A percentile compares a stretch with the other conserved stretches of the same genome.
Evolutionary conservation across 73 alveolate genomes (phyloP).

Genomic region (Strombidium stylifer): DNA sequence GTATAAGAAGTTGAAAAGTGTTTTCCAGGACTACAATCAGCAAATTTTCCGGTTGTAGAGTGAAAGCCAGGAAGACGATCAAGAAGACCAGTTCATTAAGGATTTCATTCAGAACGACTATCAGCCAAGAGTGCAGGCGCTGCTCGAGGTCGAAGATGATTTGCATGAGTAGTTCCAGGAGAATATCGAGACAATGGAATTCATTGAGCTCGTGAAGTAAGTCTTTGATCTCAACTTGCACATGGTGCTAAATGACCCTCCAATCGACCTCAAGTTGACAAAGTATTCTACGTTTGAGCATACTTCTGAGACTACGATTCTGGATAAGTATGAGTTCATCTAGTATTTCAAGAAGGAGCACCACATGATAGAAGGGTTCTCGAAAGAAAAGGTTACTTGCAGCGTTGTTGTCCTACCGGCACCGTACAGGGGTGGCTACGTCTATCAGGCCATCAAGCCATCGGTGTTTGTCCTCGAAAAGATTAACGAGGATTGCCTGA

Average conservation of each 20-base stretch:
- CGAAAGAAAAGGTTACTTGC: slow-evolving; percentile 47
- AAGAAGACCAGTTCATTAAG: too few species aligned
- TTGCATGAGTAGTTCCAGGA: slow-evolving; percentile 42
- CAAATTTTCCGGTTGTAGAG: slow-evolving; percentile 10
- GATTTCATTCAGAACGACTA: slow-evolving; percentile 3
- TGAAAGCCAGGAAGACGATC: background rate
- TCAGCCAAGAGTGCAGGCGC: slow-evolving; percentile 22
- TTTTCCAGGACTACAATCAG: slow-evolving; percentile 39
- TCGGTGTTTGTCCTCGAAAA: too few species aligned
- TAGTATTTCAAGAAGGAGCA: slow-evolving; percentile 24
- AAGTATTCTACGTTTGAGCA: too few species aligned
- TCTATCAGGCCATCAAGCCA: slow-evolving; percentile 62
- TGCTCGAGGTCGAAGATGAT: slow-evolving; percentile 16
- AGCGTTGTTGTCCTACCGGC: slow-evolving; percentile 59
- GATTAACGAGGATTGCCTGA: too few species aligned
- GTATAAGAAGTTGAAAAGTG: slow-evolving; percentile 11
- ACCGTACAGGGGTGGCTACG: slow-evolving; percentile 44
- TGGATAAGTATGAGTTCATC: slow-evolving; percentile 37
- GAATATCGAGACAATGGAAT: slow-evolving; percentile 15
- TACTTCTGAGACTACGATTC: too few species aligned
- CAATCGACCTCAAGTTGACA: slow-evolving; percentile 22
- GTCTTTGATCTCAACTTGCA: slow-evolving; percentile 32
- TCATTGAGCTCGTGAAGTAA: slow-evolving; percentile 22
- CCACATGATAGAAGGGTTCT: slow-evolving; percentile 60
- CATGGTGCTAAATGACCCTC: slow-evolving; percentile 53